A percentile compares a stretch with the other conserved stretches of the same genome.
phyloP scores from a whole-genome alignment of 768 basidiomycete species.

The Kwoniella sp. region DNA sequence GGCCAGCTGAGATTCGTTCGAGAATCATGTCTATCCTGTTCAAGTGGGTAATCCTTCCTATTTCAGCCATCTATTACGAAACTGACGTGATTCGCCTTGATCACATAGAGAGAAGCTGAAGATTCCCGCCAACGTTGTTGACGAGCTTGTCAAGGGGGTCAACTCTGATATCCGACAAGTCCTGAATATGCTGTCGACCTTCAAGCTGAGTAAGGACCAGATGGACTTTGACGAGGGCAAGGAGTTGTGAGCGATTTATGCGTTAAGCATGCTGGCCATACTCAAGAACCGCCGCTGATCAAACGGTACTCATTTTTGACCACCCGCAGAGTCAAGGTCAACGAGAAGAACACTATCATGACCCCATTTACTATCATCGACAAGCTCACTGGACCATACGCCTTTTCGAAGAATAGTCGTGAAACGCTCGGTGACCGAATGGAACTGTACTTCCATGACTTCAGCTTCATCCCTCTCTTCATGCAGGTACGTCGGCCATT shows the following conservation, averaged over 20 bases:
- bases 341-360: constrained; percentile 87
- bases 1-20: constrained; percentile 73
- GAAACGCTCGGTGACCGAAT: constrained; percentile 87
- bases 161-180: constrained; percentile 95
- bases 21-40: constrained; percentile 82
- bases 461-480: constrained; percentile 89
- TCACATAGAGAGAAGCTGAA: constrained; percentile 80
- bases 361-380: constrained; percentile 90
- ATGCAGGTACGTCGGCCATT: constrained; percentile 68
- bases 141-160: constrained; percentile 82
- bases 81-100: neutral
- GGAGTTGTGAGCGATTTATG: constrained; percentile 65
- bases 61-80: neutral
- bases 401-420: constrained; percentile 78
- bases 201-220: constrained; percentile 73
- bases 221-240: constrained; percentile 94
- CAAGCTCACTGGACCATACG: constrained; percentile 85
- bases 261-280: too few species aligned
- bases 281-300: too few species aligned
- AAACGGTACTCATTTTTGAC: neutral
- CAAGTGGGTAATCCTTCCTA: constrained; percentile 64
- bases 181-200: constrained; percentile 96
- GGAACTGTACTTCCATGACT: constrained; percentile 95
- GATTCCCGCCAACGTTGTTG: constrained; percentile 84
- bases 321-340: constrained; percentile 67